Evolutionary conservation across 352 stramenopile species (phyloP).

Genomic region (Globisporangium megalacanthum): DNA sequence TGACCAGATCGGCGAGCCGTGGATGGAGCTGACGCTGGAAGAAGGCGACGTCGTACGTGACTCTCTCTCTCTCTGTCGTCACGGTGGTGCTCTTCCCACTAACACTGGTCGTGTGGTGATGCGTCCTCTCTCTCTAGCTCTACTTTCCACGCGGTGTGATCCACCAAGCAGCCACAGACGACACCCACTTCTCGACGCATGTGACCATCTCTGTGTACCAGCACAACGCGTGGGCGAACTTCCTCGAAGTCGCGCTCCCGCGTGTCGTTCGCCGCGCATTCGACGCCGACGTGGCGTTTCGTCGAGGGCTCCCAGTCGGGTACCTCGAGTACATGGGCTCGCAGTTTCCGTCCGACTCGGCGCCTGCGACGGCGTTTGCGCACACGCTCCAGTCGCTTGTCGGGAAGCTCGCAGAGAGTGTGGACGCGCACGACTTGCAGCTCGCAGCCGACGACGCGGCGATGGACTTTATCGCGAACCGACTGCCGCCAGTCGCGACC

Average conservation of each 20-base stretch:
- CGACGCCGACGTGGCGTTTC: constrained; percentile 68
- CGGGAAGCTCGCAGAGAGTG: constrained; percentile 37
- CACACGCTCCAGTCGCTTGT: constrained; percentile 44
- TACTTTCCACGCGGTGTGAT: constrained; percentile 83
- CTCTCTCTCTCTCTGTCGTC: neutral
- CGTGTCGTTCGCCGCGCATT: constrained; percentile 75
- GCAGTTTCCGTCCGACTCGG: constrained; percentile 37
- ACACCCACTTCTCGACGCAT: constrained; percentile 79
- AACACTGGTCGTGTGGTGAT: too few relatives aligned
- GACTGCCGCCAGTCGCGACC: constrained; percentile 39
- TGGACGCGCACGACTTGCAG: constrained; percentile 53
- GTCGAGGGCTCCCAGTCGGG: constrained; percentile 58
- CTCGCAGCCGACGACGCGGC: constrained; percentile 69
- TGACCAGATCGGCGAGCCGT: constrained; percentile 65
- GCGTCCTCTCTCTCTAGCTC: constrained; percentile 22
- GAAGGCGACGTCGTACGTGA: constrained; percentile 60
- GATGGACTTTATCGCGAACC: constrained; percentile 71
- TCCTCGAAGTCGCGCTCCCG: constrained; percentile 74
- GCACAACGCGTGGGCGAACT: constrained; percentile 86
- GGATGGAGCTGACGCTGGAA: constrained; percentile 79
- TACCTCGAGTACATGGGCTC: constrained; percentile 75
- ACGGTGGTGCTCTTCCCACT: too few relatives aligned
- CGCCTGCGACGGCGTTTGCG: constrained; percentile 45
- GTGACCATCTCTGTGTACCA: constrained; percentile 88
- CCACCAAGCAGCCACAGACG: constrained; percentile 73